Evolutionary conservation across 345 rosid species (phyloP).

Genomic region (Cardamine resedifolia): DNA sequence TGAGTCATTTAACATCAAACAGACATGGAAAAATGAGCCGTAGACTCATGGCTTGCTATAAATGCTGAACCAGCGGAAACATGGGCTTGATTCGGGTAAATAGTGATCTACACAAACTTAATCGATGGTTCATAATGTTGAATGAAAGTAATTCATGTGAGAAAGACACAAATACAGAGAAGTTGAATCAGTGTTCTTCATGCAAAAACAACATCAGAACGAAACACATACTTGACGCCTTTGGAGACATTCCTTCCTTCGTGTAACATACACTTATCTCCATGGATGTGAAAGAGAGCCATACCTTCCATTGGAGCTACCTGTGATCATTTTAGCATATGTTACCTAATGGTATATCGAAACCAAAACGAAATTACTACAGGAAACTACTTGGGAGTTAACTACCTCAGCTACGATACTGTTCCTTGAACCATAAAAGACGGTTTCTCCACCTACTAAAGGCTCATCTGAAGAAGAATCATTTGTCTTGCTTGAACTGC

Average conservation of each 20-base stretch:
- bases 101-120: constrained; percentile 4
- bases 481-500: constrained; percentile 33
- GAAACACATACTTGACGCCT: constrained; percentile 85
- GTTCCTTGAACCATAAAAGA: constrained; percentile 79
- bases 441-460: constrained; percentile 90
- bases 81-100: constrained; percentile 4
- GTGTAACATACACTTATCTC: constrained; percentile 89
- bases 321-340: constrained; percentile 28
- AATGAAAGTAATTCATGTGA: background rate
- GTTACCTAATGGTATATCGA: background rate
- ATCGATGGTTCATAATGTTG: background rate
- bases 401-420: constrained; percentile 75
- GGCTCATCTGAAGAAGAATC: constrained; percentile 54
- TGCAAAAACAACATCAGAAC: constrained; percentile 93
- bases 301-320: constrained; percentile 89
- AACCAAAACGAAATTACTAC: background rate
- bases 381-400: background rate
- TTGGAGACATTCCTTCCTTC: constrained; percentile 75
- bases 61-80: background rate
- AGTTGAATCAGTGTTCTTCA: constrained; percentile 32
- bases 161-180: constrained; percentile 18
- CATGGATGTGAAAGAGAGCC: constrained; percentile 95
- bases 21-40: background rate
- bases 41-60: constrained; percentile 1
- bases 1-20: constrained; percentile 7